Evolutionary conservation across 2,329 filamentous ascomycete species (phyloP).

Genomic region (Fusarium ramigenum): DNA sequence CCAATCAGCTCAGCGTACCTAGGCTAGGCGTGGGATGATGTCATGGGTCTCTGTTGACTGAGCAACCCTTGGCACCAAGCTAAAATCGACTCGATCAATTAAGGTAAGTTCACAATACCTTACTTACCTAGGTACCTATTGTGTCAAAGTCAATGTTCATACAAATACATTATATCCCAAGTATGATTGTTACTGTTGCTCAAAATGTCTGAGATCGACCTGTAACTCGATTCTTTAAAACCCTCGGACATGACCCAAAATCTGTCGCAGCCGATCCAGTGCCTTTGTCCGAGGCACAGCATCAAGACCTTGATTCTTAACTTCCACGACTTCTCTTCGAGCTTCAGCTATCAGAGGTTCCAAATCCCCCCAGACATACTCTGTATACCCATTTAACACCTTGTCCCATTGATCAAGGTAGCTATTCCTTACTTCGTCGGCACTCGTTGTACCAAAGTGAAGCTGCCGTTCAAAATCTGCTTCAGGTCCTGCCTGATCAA

Average conservation of each 20-base stretch:
- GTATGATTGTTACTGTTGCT: background rate
- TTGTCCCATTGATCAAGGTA: slow-evolving; percentile 67
- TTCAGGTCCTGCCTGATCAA: slow-evolving; percentile 39
- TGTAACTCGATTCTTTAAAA: slow-evolving; percentile 15
- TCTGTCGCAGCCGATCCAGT: slow-evolving; percentile 49
- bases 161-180: background rate
- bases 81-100: background rate
- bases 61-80: slow-evolving; percentile 39
- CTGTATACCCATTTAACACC: slow-evolving; percentile 65
- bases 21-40: slow-evolving; percentile 36
- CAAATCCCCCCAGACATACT: slow-evolving; percentile 76
- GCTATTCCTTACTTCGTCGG: slow-evolving; percentile 50
- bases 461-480: slow-evolving; percentile 29
- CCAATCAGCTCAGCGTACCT: slow-evolving; percentile 7
- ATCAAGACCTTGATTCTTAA: slow-evolving; percentile 38
- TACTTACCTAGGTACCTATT: background rate
- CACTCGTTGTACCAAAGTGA: slow-evolving; percentile 53
- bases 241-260: slow-evolving; percentile 51
- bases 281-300: slow-evolving; percentile 41
- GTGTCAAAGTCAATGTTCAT: background rate
- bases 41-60: slow-evolving; percentile 45
- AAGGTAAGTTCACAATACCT: background rate
- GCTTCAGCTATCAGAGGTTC: slow-evolving; percentile 65
- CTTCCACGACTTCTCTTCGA: slow-evolving; percentile 61
- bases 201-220: background rate